These are phyloP conservation scores for Phoenix roebelenii DNA, from an alignment of 176 grass and related monocot genomes.

Conservation along the genomic window DNA sequence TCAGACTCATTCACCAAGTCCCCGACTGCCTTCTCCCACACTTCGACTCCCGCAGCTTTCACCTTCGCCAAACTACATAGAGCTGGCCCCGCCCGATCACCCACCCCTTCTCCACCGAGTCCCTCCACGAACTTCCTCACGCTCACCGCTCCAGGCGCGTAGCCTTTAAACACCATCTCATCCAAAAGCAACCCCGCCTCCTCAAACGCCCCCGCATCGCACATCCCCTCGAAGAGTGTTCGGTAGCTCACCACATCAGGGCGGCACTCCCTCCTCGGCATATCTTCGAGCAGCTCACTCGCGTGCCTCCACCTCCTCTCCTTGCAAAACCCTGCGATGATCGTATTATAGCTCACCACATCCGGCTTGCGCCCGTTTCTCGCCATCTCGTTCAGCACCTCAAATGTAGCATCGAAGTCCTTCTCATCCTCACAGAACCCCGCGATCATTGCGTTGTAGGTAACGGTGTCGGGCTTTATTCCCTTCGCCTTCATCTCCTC, in stretches of 20 bases:
- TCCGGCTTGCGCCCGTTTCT: conserved; percentile 37
- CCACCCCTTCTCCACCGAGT: conserved; percentile 32
- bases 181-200: conserved; percentile 32
- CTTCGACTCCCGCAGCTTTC: conserved; percentile 30
- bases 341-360: conserved; percentile 41
- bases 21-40: conserved; percentile 36
- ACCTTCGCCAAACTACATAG: conserved; percentile 26
- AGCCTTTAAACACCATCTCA: conserved; percentile 61
- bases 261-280: conserved; percentile 38
- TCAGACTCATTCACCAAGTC: neutral
- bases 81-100: conserved; percentile 9
- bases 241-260: conserved; percentile 48
- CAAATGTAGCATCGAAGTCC: conserved; percentile 34
- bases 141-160: conserved; percentile 31
- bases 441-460: conserved; percentile 49
- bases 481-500: conserved; percentile 51
- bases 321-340: conserved; percentile 43
- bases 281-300: conserved; percentile 42
- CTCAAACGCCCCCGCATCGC: conserved; percentile 28
- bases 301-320: conserved; percentile 36
- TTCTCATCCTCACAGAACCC: conserved; percentile 50
- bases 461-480: conserved; percentile 29
- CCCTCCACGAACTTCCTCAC: conserved; percentile 35
- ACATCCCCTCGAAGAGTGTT: conserved; percentile 39
- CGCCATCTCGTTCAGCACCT: conserved; percentile 47